Evolutionary conservation across 2,329 filamentous ascomycete genomes (phyloP), one percentile per base, ranked within the genome.

Genomic region (Alternaria atra): DNA sequence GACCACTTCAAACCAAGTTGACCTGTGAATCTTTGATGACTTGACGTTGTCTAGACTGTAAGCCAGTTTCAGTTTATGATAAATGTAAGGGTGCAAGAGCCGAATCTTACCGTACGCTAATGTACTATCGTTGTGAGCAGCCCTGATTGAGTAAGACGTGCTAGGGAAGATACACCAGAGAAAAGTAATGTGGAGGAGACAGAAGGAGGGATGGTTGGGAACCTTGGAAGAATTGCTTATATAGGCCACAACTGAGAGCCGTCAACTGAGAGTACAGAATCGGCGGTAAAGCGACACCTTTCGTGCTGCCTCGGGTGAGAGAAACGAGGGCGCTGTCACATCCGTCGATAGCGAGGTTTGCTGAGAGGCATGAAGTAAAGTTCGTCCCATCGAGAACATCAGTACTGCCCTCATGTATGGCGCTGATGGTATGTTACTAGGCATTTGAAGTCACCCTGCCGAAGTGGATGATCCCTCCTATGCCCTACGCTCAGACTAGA

Each of bases 291-390:
- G 13, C n/a, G 30, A n/a, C 43, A 27, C 15, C 32, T 35, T 47
- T 5, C 9, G 15, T 55, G 37, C 20, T 51, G 25, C 27, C 35
- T 37, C 17, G 48, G 37, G 62, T 62, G 52, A 64, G 55, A 56
- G 59, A 52, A 15, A 40, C 27, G 34, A 37, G 6, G 32, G 29
- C 29, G 51, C 25, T 15, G 17, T 30, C 10, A 25, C 30, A 13
- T 12, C 34, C 8, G 23, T 47, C 10, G 30, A 25, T 40, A 10
- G 40, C 44, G 35, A 39, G 42, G 17, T 43, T 35, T 39, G 30
- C 15, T 23, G 29, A 50, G 13, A 29, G 25, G 25, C 25, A 17
- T 23, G 23, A 62, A 23, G 52, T 50, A 44, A 50, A 58, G 32
- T 40, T 25, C 40, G 34, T 44, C 17, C 37, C 27, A 48, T 10